Evolutionary conservation across 75 land plant species (phyloP).

Genomic region (Gnetum montanum): DNA sequence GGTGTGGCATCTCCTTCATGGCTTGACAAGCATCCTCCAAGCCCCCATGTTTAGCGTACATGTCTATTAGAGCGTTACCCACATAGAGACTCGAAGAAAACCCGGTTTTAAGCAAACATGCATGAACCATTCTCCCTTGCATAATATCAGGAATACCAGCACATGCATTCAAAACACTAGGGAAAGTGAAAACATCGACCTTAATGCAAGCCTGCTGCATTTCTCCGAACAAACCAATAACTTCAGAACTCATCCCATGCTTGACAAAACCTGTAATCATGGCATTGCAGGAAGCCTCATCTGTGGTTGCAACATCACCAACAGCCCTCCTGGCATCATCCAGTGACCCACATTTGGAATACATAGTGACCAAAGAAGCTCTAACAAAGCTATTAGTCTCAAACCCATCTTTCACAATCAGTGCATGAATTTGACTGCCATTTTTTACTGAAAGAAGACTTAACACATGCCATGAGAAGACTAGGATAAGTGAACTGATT

Average conservation of each 20-base stretch:
- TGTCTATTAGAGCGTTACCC: conserved; percentile 14
- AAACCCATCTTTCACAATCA: background rate
- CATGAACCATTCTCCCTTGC: conserved; percentile 7
- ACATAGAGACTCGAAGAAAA: conserved; percentile 6
- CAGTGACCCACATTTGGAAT: background rate
- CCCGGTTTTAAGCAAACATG: conserved; percentile 4
- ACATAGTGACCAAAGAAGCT: background rate
- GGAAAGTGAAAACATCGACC: conserved; percentile 3
- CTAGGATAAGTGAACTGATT: too few relatives aligned
- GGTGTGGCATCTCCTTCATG: conserved; percentile 12
- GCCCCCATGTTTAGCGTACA: conserved; percentile 30
- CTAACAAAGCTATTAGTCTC: background rate
- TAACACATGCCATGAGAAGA: too few relatives aligned
- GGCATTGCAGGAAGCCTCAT: conserved; percentile 6
- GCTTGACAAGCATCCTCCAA: conserved; percentile 16
- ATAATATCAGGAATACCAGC: background rate
- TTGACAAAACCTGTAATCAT: conserved; percentile 7
- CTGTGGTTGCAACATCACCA: background rate
- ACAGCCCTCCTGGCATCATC: background rate
- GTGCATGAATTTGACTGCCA: too few relatives aligned
- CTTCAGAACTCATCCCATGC: background rate
- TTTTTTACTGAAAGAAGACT: too few relatives aligned
- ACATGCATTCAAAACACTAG: conserved; percentile 12
- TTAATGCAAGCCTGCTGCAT: conserved; percentile 8
- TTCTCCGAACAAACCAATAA: background rate